phyloP scores from a whole-genome alignment of 768 basidiomycete species.

The Rhizopogon vulgaris region DNA sequence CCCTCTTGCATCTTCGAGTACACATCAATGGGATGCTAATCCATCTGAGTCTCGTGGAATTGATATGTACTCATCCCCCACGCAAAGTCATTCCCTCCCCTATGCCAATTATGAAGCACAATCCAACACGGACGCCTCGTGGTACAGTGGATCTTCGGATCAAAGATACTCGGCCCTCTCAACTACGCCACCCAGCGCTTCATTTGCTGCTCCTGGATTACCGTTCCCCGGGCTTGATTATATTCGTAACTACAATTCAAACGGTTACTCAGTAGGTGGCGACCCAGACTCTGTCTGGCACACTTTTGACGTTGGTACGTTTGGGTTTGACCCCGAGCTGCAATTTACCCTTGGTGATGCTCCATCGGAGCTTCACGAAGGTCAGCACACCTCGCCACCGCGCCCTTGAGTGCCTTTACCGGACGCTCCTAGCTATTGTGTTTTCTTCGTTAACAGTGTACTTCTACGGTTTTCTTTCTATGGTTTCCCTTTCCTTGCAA shows the following conservation, averaged over 20 bases:
- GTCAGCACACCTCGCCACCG: conserved; percentile 21
- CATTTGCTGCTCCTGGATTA: conserved; percentile 66
- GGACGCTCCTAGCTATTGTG: neutral
- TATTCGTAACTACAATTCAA: conserved; percentile 68
- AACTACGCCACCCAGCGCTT: conserved; percentile 54
- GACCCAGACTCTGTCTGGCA: conserved; percentile 44
- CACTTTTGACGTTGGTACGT: conserved; percentile 67
- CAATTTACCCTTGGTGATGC: conserved; percentile 54
- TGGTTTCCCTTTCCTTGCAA: neutral
- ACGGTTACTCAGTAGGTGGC: conserved; percentile 24
- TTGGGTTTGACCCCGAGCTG: conserved; percentile 72
- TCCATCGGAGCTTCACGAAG: conserved; percentile 22
- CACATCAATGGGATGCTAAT: conserved; percentile 41
- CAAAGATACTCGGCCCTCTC: conserved; percentile 41
- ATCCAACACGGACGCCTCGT: conserved; percentile 34
- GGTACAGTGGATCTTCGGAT: conserved; percentile 29
- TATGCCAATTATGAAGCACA: conserved; percentile 42
- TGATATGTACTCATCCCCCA: conserved; percentile 38
- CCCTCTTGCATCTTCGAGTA: conserved; percentile 16
- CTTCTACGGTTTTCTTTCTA: conserved; percentile 8
- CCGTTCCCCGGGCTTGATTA: conserved; percentile 83
- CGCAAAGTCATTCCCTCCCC: conserved; percentile 28
- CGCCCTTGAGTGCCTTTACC: conserved; percentile 11
- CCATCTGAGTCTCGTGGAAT: conserved; percentile 32
- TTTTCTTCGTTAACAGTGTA: conserved; percentile 6